Evolutionary conservation across 2,329 filamentous ascomycete genomes (phyloP).

Genomic region (Pseudogymnoascus sp.): DNA sequence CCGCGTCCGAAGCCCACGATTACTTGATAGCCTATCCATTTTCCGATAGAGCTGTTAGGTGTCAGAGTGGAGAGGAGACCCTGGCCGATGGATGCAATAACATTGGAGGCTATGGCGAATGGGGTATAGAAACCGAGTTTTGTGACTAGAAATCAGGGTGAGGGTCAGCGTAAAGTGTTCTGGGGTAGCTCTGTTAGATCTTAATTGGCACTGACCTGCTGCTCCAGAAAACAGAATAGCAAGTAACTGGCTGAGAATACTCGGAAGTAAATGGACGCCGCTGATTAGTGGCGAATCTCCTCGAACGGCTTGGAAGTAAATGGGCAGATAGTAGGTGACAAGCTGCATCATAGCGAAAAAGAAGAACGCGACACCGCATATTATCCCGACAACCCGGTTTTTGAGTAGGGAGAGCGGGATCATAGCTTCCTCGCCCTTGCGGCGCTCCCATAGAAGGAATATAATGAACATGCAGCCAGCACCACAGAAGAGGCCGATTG

Average conservation of each 20-base stretch:
- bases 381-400: constrained; percentile 8
- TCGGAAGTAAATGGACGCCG: constrained; percentile 25
- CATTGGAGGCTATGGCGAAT: constrained; percentile 36
- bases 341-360: constrained; percentile 34
- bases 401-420: constrained; percentile 21
- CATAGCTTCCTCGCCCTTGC: constrained; percentile 23
- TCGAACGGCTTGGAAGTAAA: constrained; percentile 41
- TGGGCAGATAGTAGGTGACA: constrained; percentile 37
- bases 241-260: too few species aligned
- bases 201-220: too few species aligned
- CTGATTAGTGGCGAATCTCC: constrained; percentile 26
- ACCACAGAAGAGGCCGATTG: constrained; percentile 25
- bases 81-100: constrained; percentile 32
- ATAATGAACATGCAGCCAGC: constrained; percentile 17
- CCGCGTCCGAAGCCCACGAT: constrained; percentile 39
- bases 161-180: too few species aligned
- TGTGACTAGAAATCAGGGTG: constrained; percentile 21
- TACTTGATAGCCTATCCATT: constrained; percentile 45
- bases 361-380: constrained; percentile 27
- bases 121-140: constrained; percentile 33
- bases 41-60: constrained; percentile 32
- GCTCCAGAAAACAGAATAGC: too few species aligned
- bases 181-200: too few species aligned
- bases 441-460: constrained; percentile 22
- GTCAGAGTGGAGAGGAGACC: constrained; percentile 36